These are phyloP conservation scores for Collybiopsis confluens DNA, from an alignment of 768 basidiomycete genomes.

Conservation along the genomic window DNA sequence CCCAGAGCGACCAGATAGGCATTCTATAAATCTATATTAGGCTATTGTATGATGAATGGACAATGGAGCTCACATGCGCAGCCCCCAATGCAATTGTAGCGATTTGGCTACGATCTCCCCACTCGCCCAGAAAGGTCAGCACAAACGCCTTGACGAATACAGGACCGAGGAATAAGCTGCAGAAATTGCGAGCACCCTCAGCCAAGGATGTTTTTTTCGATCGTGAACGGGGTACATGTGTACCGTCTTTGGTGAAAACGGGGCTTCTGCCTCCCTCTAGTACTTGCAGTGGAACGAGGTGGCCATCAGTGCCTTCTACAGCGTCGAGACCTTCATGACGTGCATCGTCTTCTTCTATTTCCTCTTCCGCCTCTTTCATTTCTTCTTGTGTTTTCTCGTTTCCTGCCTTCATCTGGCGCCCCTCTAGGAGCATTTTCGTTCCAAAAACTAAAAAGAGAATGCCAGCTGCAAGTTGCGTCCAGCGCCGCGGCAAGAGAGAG, in stretches of 20 bases:
- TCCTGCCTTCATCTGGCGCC: conserved; percentile 70
- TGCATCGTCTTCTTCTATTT: conserved; percentile 80
- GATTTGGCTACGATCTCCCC: conserved; percentile 98
- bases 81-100: conserved; percentile 95
- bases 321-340: conserved; percentile 38
- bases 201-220: conserved; percentile 17
- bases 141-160: conserved; percentile 95
- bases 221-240: background rate
- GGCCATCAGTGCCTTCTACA: conserved; percentile 21
- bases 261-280: conserved; percentile 64
- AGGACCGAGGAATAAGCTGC: conserved; percentile 78
- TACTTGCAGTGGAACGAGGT: conserved; percentile 62
- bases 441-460: conserved; percentile 90
- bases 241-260: conserved; percentile 5
- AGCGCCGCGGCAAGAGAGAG: conserved; percentile 68
- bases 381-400: conserved; percentile 87
- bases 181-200: conserved; percentile 80
- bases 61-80: conserved; percentile 64
- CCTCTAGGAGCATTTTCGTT: conserved; percentile 84
- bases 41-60: background rate
- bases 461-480: conserved; percentile 72
- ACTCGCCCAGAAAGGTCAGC: conserved; percentile 96
- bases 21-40: conserved; percentile 50
- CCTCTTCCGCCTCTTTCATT: conserved; percentile 94
- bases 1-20: conserved; percentile 85